Evolutionary conservation across 2,329 filamentous ascomycete species (phyloP), one percentile per base, ranked within the genome.

Genomic region (Trichoderma afroharzianum): DNA sequence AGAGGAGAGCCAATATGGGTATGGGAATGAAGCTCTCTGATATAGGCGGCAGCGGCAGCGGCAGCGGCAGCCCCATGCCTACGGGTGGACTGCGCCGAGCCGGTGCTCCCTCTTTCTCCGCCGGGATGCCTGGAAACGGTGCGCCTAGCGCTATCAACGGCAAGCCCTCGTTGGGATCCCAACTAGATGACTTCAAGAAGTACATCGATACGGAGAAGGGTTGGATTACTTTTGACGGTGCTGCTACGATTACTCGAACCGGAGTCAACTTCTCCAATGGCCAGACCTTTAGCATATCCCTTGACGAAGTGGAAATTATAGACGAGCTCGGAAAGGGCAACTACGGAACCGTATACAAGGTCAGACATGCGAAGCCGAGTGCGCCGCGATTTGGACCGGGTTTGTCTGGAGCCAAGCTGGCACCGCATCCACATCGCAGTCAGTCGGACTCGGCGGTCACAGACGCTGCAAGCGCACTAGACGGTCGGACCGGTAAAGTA

Each of bases 291-390:
- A 94, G 88, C 78, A 98, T 99, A 78, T 98, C 95, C 4, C 86
- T 99, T 55, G 95, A 99, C 78, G 95, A 99, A 80, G 93, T 99
- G 6, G 94, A 98, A 77, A 95, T 93, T 1, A 80, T 98, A 71
- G 94, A 95, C 73, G 96, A 99, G 83, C 85, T 99, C 14, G 96
- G 96, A 61, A 99, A 98, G 82, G 96, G 96, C 53, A 99, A 99
- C 80, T 99, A 99, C 77, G 96, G 96, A 72, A 98, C 95, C 1
- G 96, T 99, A 4, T 98, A 97, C 87, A 98, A 96, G 81, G 96
- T 98, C 71, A 90, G 92, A 76, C 96, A 99, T 82, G 90, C 92
- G 71, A 91, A 94, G 77, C 87, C 86, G 14, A 81, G 82, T 64
- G 81, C 84, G 21, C 88, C 88, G 0, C 85, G 88, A 43, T 90